Evolutionary conservation across 805 yeast species (phyloP), one percentile per base, ranked within the genome.

Genomic region (Yamadazyma akitaensis): DNA sequence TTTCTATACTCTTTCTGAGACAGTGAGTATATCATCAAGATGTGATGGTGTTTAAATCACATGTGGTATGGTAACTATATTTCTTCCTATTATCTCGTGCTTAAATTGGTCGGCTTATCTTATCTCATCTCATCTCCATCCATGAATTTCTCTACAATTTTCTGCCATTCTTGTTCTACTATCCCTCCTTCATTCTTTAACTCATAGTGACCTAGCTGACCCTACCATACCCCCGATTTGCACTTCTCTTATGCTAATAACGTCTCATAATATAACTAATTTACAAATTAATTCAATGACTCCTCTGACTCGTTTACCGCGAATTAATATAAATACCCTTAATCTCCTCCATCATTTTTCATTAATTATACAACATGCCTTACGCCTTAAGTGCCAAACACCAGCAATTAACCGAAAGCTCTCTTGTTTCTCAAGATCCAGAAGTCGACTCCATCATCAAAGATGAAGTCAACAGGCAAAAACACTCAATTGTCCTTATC

Each of bases 401-500:
- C 44, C 73, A 69, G 60, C 70, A 72, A 46, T 65, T 84, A 50
- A 73, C 84, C 45, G 83, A 86, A 47, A 80, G 82, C 54, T 76
- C 73, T 60, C 84, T 85, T 51, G 65, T 77, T 49, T 85, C 82
- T 37, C 75, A 82, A 48, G 97, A 90, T 64, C 92, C 95, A 40
- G 96, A 91, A 65, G 88, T 91, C 72, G 82, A 80, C 53, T 75
- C 79, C 44, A 90, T 92, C 65, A 75, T 91, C 65, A 75, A 79
- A 53, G 79, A 78, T 46, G 98, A 92, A 69, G 80, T 81, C 53
- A 75, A 73, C 59, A 84, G 99, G 72, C 99, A 92, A 74, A 86
- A 84, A 73, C 87, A 86, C 65, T 89, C 97, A 25, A 84, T 92
- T 63, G 90, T 92, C 36, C 76, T 92, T 68, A 92, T 92, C 67